Evolutionary conservation across 225 moss, liverwort and hornwort species (phyloP).

Genomic region (Physcomitrium patens): DNA sequence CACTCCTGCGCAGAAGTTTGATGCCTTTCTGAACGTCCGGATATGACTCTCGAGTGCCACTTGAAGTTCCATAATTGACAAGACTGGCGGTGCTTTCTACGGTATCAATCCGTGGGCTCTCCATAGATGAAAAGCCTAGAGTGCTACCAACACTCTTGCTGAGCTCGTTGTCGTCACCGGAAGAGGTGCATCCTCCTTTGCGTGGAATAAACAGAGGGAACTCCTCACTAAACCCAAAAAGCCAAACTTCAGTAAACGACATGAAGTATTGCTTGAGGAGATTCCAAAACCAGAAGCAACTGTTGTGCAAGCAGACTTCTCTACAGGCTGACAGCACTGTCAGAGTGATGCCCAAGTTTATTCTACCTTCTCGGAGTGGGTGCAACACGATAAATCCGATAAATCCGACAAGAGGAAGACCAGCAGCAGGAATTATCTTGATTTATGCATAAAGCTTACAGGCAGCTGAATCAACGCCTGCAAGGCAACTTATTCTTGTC

Average conservation of each 20-base stretch:
- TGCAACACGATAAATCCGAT: not conserved
- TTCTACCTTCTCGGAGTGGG: not conserved
- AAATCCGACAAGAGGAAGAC: slow-evolving; percentile 7
- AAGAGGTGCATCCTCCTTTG: slow-evolving; percentile 64
- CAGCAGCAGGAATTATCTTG: slow-evolving; percentile 1
- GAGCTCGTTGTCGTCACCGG: slow-evolving; percentile 58
- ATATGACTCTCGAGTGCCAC: slow-evolving; percentile 58
- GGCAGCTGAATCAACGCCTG: slow-evolving; percentile 5
- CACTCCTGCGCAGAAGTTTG: slow-evolving; percentile 75
- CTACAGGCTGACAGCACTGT: not conserved
- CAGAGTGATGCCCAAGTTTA: not conserved
- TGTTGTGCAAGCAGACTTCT: too few relatives aligned
- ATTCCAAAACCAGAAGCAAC: too few relatives aligned
- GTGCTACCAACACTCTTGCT: slow-evolving; percentile 67
- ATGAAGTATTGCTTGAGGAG: not conserved
- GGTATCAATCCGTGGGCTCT: slow-evolving; percentile 65
- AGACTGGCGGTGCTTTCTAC: slow-evolving; percentile 71
- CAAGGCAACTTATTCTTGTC: slow-evolving; percentile 1
- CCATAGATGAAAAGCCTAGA: slow-evolving; percentile 79
- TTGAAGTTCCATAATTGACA: slow-evolving; percentile 58
- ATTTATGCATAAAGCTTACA: not conserved
- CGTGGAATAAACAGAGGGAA: slow-evolving; percentile 91
- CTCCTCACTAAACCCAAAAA: slow-evolving; percentile 70
- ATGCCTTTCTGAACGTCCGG: slow-evolving; percentile 87
- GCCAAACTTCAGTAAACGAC: slow-evolving; percentile 15